Evolutionary conservation across 2,329 filamentous ascomycete species (phyloP), one percentile per base, ranked within the genome.

Genomic region (Mollisia scopiformis): DNA sequence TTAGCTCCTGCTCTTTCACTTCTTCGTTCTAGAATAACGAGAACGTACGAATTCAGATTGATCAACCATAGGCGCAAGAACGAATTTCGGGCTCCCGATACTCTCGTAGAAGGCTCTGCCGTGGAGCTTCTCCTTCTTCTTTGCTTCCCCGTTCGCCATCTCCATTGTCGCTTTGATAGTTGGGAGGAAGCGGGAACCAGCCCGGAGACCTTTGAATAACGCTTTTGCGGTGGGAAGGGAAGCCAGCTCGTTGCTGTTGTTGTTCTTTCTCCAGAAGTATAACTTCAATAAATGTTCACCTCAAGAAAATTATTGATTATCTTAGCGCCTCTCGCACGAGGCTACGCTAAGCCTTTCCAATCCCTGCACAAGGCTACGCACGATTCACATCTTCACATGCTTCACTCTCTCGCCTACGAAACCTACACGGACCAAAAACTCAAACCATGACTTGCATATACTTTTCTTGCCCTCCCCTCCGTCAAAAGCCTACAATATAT

Each of bases 61-160:
- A 73, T 99, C 94, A 23, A 99, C 95, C 95, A 99, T 99, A 35
- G 95, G 95, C 33, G 95, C 95, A 58, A 99, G 84, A 30, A 99
- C 86, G 67, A 90, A 88, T 77, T 92, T 97, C 1, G 95, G 95
- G 62, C 90, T 93, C 23, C 95, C 95, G 63, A 99, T 90, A 73
- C 91, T 96, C 79, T 97, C 88, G 73, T 98, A 99, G 75, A 99
- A 98, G 13, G 90, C 91, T 60, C 95, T 83, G 0, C 95, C 95
- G 69, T 90, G 86, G 23, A 96, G 79, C 75, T 94, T 96, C 57
- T 72, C 58, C 13, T n/a, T n/a, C n/a, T n/a, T n/a, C n/a, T n/a
- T n/a, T n/a, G n/a, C n/a, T n/a, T n/a, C n/a, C n/a, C n/a, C n/a
- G n/a, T n/a, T n/a, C n/a, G n/a, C 61, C 10, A 59, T 55, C 39